These are phyloP conservation scores for Dichotomocladium elegans DNA, from an alignment of 371 early-diverging fungal species.

Conservation along the genomic window DNA sequence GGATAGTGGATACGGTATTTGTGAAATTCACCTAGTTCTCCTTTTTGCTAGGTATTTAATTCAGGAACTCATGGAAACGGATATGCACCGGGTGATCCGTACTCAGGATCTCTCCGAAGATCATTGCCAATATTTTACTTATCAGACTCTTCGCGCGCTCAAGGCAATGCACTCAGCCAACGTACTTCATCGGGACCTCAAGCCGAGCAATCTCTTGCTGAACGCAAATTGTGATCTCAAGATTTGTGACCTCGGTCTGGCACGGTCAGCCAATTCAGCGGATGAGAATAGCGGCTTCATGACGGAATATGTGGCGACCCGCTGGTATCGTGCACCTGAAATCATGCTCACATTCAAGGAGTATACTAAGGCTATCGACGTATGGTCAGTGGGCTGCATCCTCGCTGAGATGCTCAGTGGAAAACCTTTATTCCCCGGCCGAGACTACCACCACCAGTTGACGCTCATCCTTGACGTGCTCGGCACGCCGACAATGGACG, in stretches of 20 bases:
- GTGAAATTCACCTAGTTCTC: too few relatives aligned
- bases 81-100: conserved; percentile 96
- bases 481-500: conserved; percentile 95
- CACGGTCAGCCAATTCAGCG: conserved; percentile 84
- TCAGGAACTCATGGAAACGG: conserved; percentile 94
- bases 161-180: conserved; percentile 98
- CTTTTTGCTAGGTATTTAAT: conserved; percentile 48
- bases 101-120: conserved; percentile 97
- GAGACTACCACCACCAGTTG: conserved; percentile 95
- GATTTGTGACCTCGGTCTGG: conserved; percentile 94
- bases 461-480: conserved; percentile 95
- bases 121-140: conserved; percentile 97
- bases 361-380: conserved; percentile 96
- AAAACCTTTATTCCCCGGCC: conserved; percentile 87
- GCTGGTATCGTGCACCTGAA: conserved; percentile 99
- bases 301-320: conserved; percentile 97
- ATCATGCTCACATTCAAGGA: conserved; percentile 94
- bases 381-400: conserved; percentile 98
- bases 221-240: conserved; percentile 97
- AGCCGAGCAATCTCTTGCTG: conserved; percentile 93
- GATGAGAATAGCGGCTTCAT: conserved; percentile 91
- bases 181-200: conserved; percentile 96
- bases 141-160: conserved; percentile 93
- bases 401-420: conserved; percentile 94
- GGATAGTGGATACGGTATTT: too few relatives aligned